Evolutionary conservation across 768 basidiomycete species (phyloP), one percentile per base, ranked within the genome.

Genomic region (Pulveroboletus sp.): DNA sequence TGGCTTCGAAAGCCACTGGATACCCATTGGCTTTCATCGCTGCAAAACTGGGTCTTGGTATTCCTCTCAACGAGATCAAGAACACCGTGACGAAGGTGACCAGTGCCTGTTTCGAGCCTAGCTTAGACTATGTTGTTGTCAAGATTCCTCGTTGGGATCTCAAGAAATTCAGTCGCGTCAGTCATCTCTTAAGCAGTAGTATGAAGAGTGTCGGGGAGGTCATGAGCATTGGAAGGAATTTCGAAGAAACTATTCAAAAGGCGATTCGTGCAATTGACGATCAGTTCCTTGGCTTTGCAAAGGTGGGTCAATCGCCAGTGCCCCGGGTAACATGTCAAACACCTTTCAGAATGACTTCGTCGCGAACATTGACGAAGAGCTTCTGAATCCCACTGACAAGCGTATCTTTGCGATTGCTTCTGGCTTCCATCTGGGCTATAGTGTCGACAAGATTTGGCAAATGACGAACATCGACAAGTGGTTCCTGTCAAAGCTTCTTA

Each of bases 181-280:
- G 90, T 66, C 81, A 87, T 51, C 76, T 89, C 36, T 74, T 99
- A 43, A 92, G 91, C 69, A 91, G 88, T 59, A 92, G 89, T 71
- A 98, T 99, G 95, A 98, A 98, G 79, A 93, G 89, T 60, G 95
- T 99, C 8, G 95, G 95, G 26, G 95, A 99, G 70, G 95, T 99
- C 50, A 99, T 99, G 96, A 92, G 90, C 58, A 98, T 99, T 57
- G 95, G 95, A 12, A 77, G 95, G 59, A 96, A 93, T 5, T 99
- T 99, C 63, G 95, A 98, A 68, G 95, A 99, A 76, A 97, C 94
- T 1, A 86, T 98, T 49, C 95, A 98, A 69, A 98, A 99, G 73
- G 96, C 95, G 4, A 95, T 98, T 54, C 77, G 95, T 31, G 87
- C 93, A 3, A 96, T 99, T 59, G 96, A 98, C 65, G 95, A 96